Percentiles rank a stretch among this genome's conserved stretches.
Evolutionary conservation across 192 early-diverging fungal species (phyloP).

Genomic region (Coemansia sp.): DNA sequence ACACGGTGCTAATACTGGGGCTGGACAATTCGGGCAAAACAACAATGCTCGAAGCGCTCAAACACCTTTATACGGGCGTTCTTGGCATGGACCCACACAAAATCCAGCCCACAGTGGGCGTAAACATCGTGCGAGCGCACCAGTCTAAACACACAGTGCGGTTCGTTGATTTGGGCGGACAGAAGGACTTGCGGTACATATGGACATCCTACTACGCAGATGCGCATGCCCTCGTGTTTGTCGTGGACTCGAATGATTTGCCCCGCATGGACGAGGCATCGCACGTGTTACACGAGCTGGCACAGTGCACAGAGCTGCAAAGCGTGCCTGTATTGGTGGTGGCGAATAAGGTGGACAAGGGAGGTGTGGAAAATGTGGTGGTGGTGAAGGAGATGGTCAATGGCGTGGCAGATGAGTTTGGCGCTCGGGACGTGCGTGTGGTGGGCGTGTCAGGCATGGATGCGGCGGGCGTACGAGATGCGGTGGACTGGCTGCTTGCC

Average conservation of each 20-base stretch:
- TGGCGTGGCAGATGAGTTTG: constrained; percentile 76
- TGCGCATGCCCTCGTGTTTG: constrained; percentile 91
- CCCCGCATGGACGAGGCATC: constrained; percentile 59
- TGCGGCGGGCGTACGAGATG: constrained; percentile 75
- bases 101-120: constrained; percentile 89
- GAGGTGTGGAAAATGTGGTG: constrained; percentile 67
- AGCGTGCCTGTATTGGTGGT: constrained; percentile 89
- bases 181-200: constrained; percentile 79
- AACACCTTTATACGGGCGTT: constrained; percentile 70
- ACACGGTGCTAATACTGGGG: constrained; percentile 92
- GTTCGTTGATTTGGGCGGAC: constrained; percentile 96
- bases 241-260: constrained; percentile 79
- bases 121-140: constrained; percentile 70
- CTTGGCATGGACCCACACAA: constrained; percentile 80
- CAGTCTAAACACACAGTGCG: constrained; percentile 54
- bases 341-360: constrained; percentile 90
- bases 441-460: constrained; percentile 53
- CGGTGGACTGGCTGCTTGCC: constrained; percentile 85
- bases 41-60: constrained; percentile 90
- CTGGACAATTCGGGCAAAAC: constrained; percentile 98
- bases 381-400: constrained; percentile 92
- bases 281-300: constrained; percentile 47
- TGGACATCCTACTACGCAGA: constrained; percentile 95
- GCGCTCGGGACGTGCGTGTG: constrained; percentile 83
- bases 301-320: constrained; percentile 69